Conservation (phyloP, 257 asterid species). For the Ehretia macrophylla region DNA sequence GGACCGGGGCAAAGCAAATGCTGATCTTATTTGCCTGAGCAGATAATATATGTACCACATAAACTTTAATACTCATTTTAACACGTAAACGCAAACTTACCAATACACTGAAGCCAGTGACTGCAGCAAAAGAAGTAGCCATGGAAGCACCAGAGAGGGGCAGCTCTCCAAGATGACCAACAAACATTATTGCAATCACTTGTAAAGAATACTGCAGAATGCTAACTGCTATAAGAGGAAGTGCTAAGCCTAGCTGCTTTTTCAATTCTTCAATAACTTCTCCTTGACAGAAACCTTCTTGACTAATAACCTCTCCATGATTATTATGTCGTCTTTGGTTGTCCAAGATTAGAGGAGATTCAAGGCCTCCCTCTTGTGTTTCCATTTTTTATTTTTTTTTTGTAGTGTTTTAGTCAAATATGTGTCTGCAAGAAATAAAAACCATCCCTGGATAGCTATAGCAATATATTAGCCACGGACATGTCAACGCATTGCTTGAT, state of each 20-base stretch:
- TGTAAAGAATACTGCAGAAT: conserved; percentile 49
- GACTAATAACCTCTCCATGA: neutral
- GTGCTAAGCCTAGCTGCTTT: conserved; percentile 44
- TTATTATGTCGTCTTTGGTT: conserved; percentile 12
- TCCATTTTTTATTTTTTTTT: conserved; percentile 22
- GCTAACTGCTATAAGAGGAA: conserved; percentile 59
- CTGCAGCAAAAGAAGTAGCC: conserved; percentile 66
- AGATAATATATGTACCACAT: too few relatives aligned
- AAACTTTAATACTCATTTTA: neutral
- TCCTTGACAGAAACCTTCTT: conserved; percentile 11
- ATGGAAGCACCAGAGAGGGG: conserved; percentile 61
- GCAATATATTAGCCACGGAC: too few relatives aligned
- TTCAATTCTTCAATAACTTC: conserved; percentile 41
- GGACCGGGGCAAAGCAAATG: too few relatives aligned
- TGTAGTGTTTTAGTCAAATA: neutral
- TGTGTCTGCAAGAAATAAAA: too few relatives aligned
- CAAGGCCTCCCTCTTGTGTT: conserved; percentile 4
- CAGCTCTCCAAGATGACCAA: conserved; percentile 60
- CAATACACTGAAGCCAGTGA: conserved; percentile 60
- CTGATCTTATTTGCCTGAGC: too few relatives aligned
- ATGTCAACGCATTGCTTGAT: too few relatives aligned
- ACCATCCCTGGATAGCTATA: too few relatives aligned
- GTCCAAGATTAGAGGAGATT: conserved; percentile 17
- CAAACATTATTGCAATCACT: conserved; percentile 59
- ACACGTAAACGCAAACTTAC: conserved; percentile 31